A percentile compares a stretch with the other conserved stretches of the same genome.
Conservation (phyloP, 1,284 basidiomycete species). For the Meira miltonrushii region DNA sequence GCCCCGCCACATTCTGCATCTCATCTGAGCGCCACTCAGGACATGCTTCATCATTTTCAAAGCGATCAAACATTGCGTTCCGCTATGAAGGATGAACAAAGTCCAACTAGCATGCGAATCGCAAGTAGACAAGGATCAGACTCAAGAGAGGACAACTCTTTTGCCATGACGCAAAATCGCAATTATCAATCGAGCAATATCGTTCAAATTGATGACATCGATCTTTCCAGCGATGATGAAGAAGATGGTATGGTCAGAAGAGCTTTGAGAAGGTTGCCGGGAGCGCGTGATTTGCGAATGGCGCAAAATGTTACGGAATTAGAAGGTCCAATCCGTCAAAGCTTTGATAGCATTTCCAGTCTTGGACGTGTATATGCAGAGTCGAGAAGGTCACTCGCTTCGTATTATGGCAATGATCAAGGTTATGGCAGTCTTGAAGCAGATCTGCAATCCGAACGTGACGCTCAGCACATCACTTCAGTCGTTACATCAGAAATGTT, state of each 20-base stretch:
- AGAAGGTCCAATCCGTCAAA: constrained; percentile 18
- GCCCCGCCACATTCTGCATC: background rate
- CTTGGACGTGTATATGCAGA: constrained; percentile 5
- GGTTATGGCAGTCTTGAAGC: background rate
- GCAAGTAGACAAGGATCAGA: no score
- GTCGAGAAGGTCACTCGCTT: background rate
- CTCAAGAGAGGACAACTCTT: no score
- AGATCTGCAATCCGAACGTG: constrained; percentile 1
- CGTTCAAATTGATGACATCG: constrained; percentile 48
- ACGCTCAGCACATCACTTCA: constrained; percentile 25
- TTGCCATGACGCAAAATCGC: no score
- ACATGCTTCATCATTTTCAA: constrained; percentile 31
- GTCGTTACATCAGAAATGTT: constrained; percentile 39
- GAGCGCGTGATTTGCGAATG: constrained; percentile 41
- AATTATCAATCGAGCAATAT: constrained; percentile 21
- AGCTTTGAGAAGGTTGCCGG: constrained; percentile 40
- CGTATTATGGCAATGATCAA: background rate
- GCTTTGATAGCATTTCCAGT: constrained; percentile 23
- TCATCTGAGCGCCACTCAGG: background rate
- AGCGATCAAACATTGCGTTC: constrained; percentile 41
- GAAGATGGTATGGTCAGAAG: constrained; percentile 42
- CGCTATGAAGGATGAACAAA: constrained; percentile 11
- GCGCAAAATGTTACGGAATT: constrained; percentile 37
- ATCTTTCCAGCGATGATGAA: constrained; percentile 44
- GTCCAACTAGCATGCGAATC: background rate